Evolutionary conservation across 805 yeast species (phyloP).

Genomic region (Metschnikowia gelsemii): DNA sequence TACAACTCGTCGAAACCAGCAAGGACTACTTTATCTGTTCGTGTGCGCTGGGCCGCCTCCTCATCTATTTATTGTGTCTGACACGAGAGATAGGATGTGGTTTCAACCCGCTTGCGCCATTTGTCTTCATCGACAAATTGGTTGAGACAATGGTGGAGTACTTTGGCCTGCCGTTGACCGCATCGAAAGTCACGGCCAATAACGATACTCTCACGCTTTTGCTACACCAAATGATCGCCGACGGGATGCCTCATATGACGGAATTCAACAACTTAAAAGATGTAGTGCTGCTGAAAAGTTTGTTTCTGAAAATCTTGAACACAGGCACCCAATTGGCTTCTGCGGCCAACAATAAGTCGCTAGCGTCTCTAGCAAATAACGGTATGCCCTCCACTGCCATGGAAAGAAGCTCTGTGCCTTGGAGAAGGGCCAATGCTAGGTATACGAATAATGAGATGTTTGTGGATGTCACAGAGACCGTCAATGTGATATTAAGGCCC

Average conservation of each 20-base stretch:
- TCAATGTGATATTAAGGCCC: conserved; percentile 50
- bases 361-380: conserved; percentile 19
- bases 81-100: conserved; percentile 9
- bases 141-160: conserved; percentile 55
- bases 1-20: conserved; percentile 32
- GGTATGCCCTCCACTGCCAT: conserved; percentile 7
- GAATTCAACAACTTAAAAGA: conserved; percentile 72
- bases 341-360: conserved; percentile 24
- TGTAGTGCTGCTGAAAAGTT: conserved; percentile 62
- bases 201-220: conserved; percentile 69
- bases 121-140: conserved; percentile 50
- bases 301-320: conserved; percentile 52
- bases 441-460: conserved; percentile 82
- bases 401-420: conserved; percentile 47
- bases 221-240: conserved; percentile 75
- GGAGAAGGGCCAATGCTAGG: conserved; percentile 74
- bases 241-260: conserved; percentile 68
- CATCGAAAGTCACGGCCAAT: conserved; percentile 62
- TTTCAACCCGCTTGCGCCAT: conserved; percentile 54
- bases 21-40: conserved; percentile 30
- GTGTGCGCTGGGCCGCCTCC: conserved; percentile 24
- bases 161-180: conserved; percentile 54
- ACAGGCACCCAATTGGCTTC: conserved; percentile 36
- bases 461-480: conserved; percentile 72
- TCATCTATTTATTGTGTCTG: conserved; percentile 30